Conservation (phyloP, 1,284 basidiomycete genomes). For the Trametes versicolor region DNA sequence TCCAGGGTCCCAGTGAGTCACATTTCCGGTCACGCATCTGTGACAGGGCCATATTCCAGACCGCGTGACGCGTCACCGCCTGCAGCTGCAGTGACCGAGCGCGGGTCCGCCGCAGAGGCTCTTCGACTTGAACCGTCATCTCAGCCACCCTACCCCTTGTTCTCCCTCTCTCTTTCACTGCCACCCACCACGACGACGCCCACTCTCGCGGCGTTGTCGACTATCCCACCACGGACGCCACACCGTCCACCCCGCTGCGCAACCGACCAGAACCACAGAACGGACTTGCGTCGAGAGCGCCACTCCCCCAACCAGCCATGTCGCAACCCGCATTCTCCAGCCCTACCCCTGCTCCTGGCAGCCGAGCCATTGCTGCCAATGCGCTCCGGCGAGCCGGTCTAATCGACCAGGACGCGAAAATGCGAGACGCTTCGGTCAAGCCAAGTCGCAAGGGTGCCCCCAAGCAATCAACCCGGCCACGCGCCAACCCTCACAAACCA, state of each 20-base stretch:
- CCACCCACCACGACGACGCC: conserved; percentile 16
- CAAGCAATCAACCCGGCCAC: conserved; percentile 61
- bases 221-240: conserved; percentile 23
- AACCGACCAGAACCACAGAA: conserved; percentile 32
- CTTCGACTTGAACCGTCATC: conserved; percentile 36
- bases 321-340: conserved; percentile 54
- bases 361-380: conserved; percentile 63
- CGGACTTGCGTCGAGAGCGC: conserved; percentile 27
- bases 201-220: conserved; percentile 22
- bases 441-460: conserved; percentile 71
- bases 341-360: conserved; percentile 56
- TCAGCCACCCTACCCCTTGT: conserved; percentile 25
- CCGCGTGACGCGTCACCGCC: conserved; percentile 19
- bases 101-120: conserved; percentile 29
- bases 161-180: conserved; percentile 4
- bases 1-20: conserved; percentile 20
- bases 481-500: conserved; percentile 67
- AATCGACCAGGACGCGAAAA: conserved; percentile 75
- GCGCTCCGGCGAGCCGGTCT: conserved; percentile 76
- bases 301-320: conserved; percentile 45
- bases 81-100: conserved; percentile 17
- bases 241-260: conserved; percentile 28
- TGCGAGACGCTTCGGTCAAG: conserved; percentile 73
- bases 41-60: background rate
- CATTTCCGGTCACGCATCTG: conserved; percentile 16